A percentile compares a stretch with the other conserved stretches of the same genome.
Conservation (phyloP, 2,329 filamentous ascomycete genomes). For the Fusarium tuaranense region DNA sequence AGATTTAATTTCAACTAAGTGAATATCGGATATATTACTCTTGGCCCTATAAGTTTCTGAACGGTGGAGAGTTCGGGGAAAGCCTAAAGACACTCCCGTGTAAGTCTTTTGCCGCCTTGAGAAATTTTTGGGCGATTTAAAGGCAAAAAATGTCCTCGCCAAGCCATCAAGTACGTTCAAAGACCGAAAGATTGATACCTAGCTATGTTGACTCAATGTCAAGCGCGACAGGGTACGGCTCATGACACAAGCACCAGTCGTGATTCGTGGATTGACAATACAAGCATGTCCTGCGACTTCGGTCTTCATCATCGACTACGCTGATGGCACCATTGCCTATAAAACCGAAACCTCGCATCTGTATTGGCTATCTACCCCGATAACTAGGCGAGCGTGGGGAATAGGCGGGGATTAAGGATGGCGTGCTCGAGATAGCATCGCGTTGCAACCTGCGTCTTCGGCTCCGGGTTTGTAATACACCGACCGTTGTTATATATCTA, state of each 20-base stretch:
- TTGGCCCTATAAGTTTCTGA: too few relatives aligned
- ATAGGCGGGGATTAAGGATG: slow-evolving; percentile 20
- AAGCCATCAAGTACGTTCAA: neutral
- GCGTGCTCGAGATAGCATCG: slow-evolving; percentile 13
- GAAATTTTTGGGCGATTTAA: too few relatives aligned
- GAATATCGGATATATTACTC: too few relatives aligned
- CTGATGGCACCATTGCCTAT: neutral
- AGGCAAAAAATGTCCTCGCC: too few relatives aligned
- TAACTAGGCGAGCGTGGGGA: slow-evolving; percentile 1
- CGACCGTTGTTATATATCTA: neutral
- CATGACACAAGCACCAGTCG: neutral
- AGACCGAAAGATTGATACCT: neutral
- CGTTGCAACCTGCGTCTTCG: slow-evolving; percentile 2
- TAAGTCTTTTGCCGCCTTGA: too few relatives aligned
- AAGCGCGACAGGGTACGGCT: neutral
- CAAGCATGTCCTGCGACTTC: neutral
- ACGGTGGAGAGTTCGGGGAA: too few relatives aligned
- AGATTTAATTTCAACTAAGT: too few relatives aligned
- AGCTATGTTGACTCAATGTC: neutral
- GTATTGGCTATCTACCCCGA: neutral
- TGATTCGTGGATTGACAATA: neutral
- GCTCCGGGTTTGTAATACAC: slow-evolving; percentile 2
- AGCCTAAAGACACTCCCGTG: too few relatives aligned
- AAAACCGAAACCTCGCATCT: neutral
- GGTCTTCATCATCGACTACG: neutral